phyloP scores from a whole-genome alignment of 345 rosid genomes.

The Gossypium mustelinum region DNA sequence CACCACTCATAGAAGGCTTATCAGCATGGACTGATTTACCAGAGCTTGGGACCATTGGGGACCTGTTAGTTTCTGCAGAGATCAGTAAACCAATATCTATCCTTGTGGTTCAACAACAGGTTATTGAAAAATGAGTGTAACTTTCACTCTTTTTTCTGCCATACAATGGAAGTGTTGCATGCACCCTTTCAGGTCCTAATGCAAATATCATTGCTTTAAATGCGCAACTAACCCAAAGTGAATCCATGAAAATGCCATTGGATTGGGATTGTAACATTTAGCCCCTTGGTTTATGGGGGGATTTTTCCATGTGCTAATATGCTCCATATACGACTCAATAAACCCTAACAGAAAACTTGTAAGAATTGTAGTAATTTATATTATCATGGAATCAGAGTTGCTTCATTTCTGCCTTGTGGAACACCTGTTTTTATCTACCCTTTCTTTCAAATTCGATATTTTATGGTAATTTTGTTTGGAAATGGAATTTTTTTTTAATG shows the following conservation, averaged over 20 bases:
- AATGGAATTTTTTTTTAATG: no score
- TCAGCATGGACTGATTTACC: constrained; percentile 13
- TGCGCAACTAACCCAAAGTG: not conserved
- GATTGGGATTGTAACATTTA: not conserved
- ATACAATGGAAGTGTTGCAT: not conserved
- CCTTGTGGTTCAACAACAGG: constrained; percentile 16
- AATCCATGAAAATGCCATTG: not conserved
- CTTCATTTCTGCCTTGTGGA: not conserved
- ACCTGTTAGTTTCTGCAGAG: constrained; percentile 10
- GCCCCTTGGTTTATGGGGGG: not conserved
- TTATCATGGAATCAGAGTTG: not conserved
- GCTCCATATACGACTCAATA: no score
- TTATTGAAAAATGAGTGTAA: not conserved
- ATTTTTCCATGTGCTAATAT: not conserved
- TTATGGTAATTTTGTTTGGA: no score
- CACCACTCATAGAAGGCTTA: constrained; percentile 6
- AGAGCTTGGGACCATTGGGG: constrained; percentile 13
- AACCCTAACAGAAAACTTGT: not conserved
- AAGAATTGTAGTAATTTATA: not conserved
- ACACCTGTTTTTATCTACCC: no score
- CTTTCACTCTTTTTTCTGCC: not conserved
- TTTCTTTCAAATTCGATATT: no score
- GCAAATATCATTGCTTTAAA: no score
- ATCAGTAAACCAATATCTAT: not conserved
- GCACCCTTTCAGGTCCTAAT: not conserved